phyloP scores from a whole-genome alignment of 768 basidiomycete genomes.

The Gautieria morchelliformis region DNA sequence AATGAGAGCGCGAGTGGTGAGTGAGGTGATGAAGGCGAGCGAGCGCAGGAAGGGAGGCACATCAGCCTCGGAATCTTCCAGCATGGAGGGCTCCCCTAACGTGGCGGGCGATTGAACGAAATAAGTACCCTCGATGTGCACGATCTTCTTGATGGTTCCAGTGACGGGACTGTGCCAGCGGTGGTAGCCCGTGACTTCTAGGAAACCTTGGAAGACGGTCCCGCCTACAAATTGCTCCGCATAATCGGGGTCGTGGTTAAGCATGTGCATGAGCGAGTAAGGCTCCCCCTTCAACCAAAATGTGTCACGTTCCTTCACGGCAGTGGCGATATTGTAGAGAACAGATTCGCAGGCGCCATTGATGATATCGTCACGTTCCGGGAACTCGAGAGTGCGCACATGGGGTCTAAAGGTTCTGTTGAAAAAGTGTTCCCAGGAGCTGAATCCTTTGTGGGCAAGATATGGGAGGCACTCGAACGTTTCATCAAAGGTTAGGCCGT shows the following conservation, averaged over 20 bases:
- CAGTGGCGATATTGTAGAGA: slow-evolving; percentile 29
- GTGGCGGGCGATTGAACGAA: slow-evolving; percentile 29
- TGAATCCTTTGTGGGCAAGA: slow-evolving; percentile 33
- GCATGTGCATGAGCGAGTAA: slow-evolving; percentile 51
- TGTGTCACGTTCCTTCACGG: slow-evolving; percentile 32
- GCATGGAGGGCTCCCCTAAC: slow-evolving; percentile 17
- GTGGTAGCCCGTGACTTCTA: slow-evolving; percentile 46
- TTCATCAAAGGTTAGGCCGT: slow-evolving; percentile 23
- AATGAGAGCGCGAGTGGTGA: slow-evolving; percentile 42
- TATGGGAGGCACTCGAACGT: slow-evolving; percentile 34
- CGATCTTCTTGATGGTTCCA: slow-evolving; percentile 31
- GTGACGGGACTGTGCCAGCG: slow-evolving; percentile 55
- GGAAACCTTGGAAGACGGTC: slow-evolving; percentile 48
- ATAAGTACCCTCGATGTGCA: slow-evolving; percentile 42
- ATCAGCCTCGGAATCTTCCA: slow-evolving; percentile 8
- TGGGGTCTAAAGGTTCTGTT: slow-evolving; percentile 25
- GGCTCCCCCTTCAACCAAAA: slow-evolving; percentile 58
- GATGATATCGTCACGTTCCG: slow-evolving; percentile 37
- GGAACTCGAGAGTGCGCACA: slow-evolving; percentile 13
- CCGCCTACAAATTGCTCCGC: slow-evolving; percentile 40
- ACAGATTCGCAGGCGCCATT: slow-evolving; percentile 46
- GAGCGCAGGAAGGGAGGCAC: slow-evolving; percentile 14
- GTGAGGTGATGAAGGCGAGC: slow-evolving; percentile 32
- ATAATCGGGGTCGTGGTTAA: slow-evolving; percentile 29
- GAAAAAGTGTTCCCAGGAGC: slow-evolving; percentile 50